Conservation (phyloP, 495 filamentous ascomycete species). For the Beverwykella pulmonaria region DNA sequence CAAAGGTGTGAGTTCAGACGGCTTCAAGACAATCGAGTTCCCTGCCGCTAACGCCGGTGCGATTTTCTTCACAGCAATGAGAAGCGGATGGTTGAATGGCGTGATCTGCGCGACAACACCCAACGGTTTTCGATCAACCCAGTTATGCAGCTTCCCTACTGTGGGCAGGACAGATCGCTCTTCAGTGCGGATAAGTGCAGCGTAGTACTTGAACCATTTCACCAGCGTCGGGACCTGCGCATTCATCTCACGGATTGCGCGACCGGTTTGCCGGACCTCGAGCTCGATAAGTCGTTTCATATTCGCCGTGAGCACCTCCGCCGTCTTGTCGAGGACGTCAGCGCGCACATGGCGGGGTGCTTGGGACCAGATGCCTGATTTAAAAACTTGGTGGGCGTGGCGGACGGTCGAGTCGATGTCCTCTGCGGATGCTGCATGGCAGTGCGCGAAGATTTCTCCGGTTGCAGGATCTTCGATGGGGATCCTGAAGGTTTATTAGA, state of each 20-base stretch:
- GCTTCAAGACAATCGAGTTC: slow-evolving; percentile 66
- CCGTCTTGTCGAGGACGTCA: slow-evolving; percentile 60
- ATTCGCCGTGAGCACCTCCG: slow-evolving; percentile 53
- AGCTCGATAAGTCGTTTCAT: slow-evolving; percentile 57
- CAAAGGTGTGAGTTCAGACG: slow-evolving; percentile 66
- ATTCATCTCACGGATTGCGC: slow-evolving; percentile 65
- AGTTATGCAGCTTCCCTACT: slow-evolving; percentile 63
- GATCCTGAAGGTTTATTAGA: slow-evolving; percentile 11
- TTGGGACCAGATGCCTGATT: slow-evolving; percentile 59
- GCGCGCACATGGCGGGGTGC: slow-evolving; percentile 46
- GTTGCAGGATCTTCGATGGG: slow-evolving; percentile 30
- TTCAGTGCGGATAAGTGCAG: slow-evolving; percentile 60
- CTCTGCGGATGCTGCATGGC: slow-evolving; percentile 54
- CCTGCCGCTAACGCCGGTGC: slow-evolving; percentile 57
- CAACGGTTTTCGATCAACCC: slow-evolving; percentile 60
- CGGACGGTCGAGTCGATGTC: slow-evolving; percentile 54
- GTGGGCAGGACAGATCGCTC: slow-evolving; percentile 65
- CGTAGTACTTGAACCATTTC: slow-evolving; percentile 66
- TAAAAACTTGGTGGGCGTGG: slow-evolving; percentile 55
- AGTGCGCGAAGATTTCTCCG: slow-evolving; percentile 44
- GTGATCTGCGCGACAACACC: slow-evolving; percentile 68
- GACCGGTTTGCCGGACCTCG: slow-evolving; percentile 65
- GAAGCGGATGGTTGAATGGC: slow-evolving; percentile 66
- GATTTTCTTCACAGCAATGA: slow-evolving; percentile 60
- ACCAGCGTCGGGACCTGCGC: slow-evolving; percentile 64